These are phyloP conservation scores for Colletotrichum euphorbiae DNA, from an alignment of 2,329 filamentous ascomycete species.

Conservation along the genomic window DNA sequence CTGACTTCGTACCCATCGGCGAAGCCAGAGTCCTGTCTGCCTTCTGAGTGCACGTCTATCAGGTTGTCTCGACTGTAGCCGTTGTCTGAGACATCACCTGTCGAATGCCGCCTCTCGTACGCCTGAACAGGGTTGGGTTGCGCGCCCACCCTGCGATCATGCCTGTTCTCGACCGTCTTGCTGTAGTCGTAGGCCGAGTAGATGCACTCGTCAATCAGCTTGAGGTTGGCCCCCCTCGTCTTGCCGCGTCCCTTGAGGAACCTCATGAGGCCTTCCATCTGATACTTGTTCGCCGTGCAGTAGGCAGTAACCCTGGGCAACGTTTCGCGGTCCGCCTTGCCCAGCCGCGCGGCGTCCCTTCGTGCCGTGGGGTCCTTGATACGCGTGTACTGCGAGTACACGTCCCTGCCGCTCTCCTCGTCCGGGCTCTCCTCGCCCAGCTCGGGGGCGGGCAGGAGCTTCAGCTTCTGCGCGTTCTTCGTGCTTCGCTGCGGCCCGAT, in stretches of 20 bases:
- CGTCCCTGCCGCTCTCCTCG: slow-evolving; percentile 92
- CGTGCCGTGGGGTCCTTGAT: slow-evolving; percentile 97
- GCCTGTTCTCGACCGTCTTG: slow-evolving; percentile 55
- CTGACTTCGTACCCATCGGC: slow-evolving; percentile 45
- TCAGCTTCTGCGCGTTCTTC: slow-evolving; percentile 95
- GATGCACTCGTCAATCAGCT: slow-evolving; percentile 96
- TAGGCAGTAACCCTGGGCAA: slow-evolving; percentile 95
- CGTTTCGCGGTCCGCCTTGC: slow-evolving; percentile 90
- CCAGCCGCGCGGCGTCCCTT: slow-evolving; percentile 89
- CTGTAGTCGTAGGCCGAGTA: slow-evolving; percentile 93
- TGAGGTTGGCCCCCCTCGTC: slow-evolving; percentile 83
- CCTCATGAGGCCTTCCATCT: slow-evolving; percentile 88
- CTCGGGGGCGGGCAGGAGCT: slow-evolving; percentile 93
- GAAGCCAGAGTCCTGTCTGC: slow-evolving; percentile 47
- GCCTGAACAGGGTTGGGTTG: slow-evolving; percentile 54
- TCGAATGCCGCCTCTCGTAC: slow-evolving; percentile 78
- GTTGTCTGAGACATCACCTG: slow-evolving; percentile 74
- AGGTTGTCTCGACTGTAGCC: slow-evolving; percentile 70
- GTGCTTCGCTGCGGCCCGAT: slow-evolving; percentile 95
- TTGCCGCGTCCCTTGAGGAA: slow-evolving; percentile 89
- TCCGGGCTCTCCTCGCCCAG: slow-evolving; percentile 80
- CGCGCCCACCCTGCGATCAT: slow-evolving; percentile 44
- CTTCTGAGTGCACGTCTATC: slow-evolving; percentile 67
- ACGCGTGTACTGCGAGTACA: slow-evolving; percentile 96
- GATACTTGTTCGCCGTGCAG: slow-evolving; percentile 92